Base-by-base conservation (phyloP, 352 stramenopile genomes). In the Pythium guiyangense region DNA sequence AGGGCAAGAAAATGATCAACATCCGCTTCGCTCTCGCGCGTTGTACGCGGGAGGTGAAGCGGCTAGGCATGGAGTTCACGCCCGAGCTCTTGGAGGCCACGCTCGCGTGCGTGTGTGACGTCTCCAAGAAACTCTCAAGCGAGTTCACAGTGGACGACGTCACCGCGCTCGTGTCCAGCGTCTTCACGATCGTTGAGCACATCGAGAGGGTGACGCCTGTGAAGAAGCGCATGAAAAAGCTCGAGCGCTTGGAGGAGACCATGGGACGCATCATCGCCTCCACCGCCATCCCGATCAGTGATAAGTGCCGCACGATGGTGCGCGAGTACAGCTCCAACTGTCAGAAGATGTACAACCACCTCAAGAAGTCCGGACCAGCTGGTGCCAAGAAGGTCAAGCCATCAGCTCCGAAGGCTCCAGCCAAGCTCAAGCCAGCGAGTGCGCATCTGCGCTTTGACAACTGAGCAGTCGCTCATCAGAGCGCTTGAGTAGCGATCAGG, bases 251-350 rank as follows among this genome's bases (percentile, higher is more conserved):
- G 2, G 66, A 82, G 57, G 74, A 65, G 6, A 60, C 79, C 44
- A 57, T 90, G 37, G 53, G 59, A 17, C 52, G 74, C 15, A 44
- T 87, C 18, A 29, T 77, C 14, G 56, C 44, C 11, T 62, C 59
- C 20, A 52, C 64, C 0, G 65, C 67, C 37, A 39, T 80, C 40
- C 45, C 66, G 29, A 59, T 82, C 52, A 69, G 54, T 40, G 59
- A 51, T 8, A 57, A 59, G 26, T 63, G 48, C 20, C 68, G 67
- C 39, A 69, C 49, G 2, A 79, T 77, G 61, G 57, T 62, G 12
- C 53, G 70, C 29, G 74, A 79, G 43, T 84, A 78, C 51, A 64
- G 70, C 3, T 62, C 63, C 37, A 84, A 84, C 42, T 82, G 72
- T 46, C 67, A 70, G 20, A 64, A 84, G 47, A 74, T 61, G 0